These are phyloP conservation scores for Solanum piurae DNA, from an alignment of 257 asterid genomes.

Conservation along the genomic window DNA sequence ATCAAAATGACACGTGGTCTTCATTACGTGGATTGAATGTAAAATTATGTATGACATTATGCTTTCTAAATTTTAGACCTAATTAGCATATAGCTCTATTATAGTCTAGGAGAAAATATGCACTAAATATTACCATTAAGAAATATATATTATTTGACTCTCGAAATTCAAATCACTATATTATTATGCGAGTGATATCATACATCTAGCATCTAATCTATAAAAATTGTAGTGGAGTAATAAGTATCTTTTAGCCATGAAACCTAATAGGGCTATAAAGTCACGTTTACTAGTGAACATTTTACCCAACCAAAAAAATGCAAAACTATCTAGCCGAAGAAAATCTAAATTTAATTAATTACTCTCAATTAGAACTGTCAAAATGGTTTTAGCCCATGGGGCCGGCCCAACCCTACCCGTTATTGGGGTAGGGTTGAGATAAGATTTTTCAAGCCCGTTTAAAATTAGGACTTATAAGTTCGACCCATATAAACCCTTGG, in stretches of 20 bases:
- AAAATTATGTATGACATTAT: neutral
- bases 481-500: no score
- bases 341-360: no score
- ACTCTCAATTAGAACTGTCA: no score
- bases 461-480: no score
- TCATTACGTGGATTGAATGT: neutral
- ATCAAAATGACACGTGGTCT: neutral
- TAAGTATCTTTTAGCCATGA: neutral
- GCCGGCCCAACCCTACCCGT: no score
- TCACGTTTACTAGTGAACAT: neutral
- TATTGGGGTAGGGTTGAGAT: no score
- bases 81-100: no score
- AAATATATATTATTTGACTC: neutral
- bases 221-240: neutral
- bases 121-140: neutral
- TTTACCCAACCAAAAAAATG: neutral
- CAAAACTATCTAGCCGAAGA: no score
- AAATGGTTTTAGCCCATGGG: no score
- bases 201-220: neutral
- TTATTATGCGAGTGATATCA: neutral
- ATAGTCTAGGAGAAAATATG: neutral
- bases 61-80: neutral
- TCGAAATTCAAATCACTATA: neutral
- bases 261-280: neutral
- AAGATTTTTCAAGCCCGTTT: no score